Evolutionary conservation across 345 rosid species (phyloP).

Genomic region (Populus euphratica): DNA sequence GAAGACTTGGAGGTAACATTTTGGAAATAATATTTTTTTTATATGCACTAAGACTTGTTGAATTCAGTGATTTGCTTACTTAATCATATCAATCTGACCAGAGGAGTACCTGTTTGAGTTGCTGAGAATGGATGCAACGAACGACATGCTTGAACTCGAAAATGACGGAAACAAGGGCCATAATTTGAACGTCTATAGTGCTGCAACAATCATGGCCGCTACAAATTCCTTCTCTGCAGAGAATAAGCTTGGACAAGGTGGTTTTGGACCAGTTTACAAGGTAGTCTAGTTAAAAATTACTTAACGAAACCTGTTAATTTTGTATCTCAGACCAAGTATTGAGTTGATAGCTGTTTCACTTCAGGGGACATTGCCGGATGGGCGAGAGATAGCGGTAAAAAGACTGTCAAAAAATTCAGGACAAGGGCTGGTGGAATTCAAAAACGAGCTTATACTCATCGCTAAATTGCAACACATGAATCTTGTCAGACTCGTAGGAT

Average conservation of each 20-base stretch:
- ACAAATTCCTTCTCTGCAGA: conserved; percentile 4
- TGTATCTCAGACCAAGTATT: background rate
- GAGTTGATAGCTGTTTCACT: too few species aligned
- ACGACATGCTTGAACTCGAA: background rate
- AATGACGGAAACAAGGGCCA: conserved; percentile 5
- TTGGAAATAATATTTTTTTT: background rate
- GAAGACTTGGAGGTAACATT: background rate
- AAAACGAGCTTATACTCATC: conserved; percentile 14
- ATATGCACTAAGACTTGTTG: too few species aligned
- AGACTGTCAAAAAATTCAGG: conserved; percentile 14
- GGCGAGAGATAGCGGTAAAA: conserved; percentile 5
- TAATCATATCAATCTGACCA: background rate
- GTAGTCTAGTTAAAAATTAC: background rate
- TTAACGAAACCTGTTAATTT: background rate
- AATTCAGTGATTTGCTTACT: background rate
- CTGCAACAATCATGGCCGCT: conserved; percentile 7
- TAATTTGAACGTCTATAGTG: background rate
- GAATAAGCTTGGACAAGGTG: conserved; percentile 12
- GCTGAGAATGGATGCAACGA: conserved; percentile 10
- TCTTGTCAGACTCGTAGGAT: too few species aligned
- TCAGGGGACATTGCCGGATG: too few species aligned
- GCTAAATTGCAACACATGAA: too few species aligned
- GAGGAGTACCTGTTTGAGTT: conserved; percentile 7
- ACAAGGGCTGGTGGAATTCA: conserved; percentile 27
- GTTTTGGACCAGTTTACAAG: background rate